Evolutionary conservation across 2,329 filamentous ascomycete genomes (phyloP), one percentile per base, ranked within the genome.

Genomic region (Ophiostoma ulmi): DNA sequence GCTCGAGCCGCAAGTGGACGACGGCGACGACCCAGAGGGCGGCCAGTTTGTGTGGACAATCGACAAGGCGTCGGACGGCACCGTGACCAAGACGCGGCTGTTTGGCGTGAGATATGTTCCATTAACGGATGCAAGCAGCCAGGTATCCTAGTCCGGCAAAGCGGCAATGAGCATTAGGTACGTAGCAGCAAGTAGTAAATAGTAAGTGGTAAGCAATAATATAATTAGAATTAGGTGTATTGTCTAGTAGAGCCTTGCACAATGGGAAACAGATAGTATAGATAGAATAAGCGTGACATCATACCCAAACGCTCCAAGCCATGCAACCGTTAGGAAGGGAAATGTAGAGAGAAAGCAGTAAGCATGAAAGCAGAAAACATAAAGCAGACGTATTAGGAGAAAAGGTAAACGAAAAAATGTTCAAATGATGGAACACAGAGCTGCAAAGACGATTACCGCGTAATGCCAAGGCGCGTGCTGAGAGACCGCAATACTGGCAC

Each of bases 51-150:
- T 94, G 10, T 94, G 89, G 85, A 84, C 88, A 1, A 85, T 94
- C 63, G 88, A 93, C 76, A 94, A 94, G 83, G 86, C 90, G 75
- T 82, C 79, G 48, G 79, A 88, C 5, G 91, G 91, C 1, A 81
- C 80, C 2, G 80, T 94, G 2, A 84, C 79, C 36, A 87, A 81
- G 81, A 84, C 85, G 79, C 88, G 83, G 79, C 75, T 90, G 73
- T 91, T 90, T 78, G 90, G 88, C 0, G 91, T 94, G 61, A 82
- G 87, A 74, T 94, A 94, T 81, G 91, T 94, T 72, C 74, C 73
- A 13, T 36, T 76, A 67, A 75, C 73, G 44, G 75, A 74, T 58
- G 70, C 71, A 20, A 8, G 13, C 35, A 39, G 36, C 17, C 22
- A 67, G 64, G 13, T 63, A 31, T 0, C 3, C 31, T 17, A 20